phyloP scores from a whole-genome alignment of 306 rosid species.

The Casuarina cunninghamiana region DNA sequence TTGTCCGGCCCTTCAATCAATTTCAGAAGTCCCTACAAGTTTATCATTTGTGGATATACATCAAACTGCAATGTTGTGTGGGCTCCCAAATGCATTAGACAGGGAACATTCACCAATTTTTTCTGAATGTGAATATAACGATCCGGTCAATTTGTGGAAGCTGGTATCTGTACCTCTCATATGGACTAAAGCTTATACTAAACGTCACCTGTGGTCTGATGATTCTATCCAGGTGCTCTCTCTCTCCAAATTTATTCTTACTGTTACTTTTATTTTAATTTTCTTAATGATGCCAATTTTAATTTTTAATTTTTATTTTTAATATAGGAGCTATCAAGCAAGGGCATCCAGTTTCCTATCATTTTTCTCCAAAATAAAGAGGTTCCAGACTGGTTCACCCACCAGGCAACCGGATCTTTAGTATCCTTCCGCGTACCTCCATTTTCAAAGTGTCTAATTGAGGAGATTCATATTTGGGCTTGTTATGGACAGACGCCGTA shows the following conservation, averaged over 20 bases:
- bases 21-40: neutral
- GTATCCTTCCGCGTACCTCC: neutral
- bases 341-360: neutral
- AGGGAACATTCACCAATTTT: no score
- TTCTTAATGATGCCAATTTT: no score
- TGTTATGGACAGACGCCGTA: no score
- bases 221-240: neutral
- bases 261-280: no score
- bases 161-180: no score
- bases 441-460: neutral
- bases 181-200: no score
- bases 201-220: no score
- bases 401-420: neutral
- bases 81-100: no score
- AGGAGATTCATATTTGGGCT: neutral
- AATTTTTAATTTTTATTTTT: no score
- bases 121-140: no score
- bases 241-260: neutral
- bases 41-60: neutral
- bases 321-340: neutral
- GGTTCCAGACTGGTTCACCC: neutral
- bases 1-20: neutral
- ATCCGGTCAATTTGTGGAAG: no score
- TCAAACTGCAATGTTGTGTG: neutral
- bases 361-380: neutral